Percentiles rank a stretch among this genome's conserved stretches.
phyloP scores from a whole-genome alignment of 805 yeast species.

The Lachancea kluyveri region DNA sequence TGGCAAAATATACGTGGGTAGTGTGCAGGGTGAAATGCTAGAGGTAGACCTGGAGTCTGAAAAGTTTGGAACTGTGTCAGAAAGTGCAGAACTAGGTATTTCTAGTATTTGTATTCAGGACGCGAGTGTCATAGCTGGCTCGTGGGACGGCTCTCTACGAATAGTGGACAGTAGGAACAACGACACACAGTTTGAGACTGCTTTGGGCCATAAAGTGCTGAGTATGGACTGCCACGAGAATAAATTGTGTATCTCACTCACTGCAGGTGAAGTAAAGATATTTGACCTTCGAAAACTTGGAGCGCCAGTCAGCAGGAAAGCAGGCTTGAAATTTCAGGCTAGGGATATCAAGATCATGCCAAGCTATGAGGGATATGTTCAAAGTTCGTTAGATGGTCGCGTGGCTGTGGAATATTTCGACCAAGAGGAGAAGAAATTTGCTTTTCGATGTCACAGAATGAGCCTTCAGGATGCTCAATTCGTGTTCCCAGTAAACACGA shows the following conservation, averaged over 20 bases:
- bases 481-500: slow-evolving; percentile 72
- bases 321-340: slow-evolving; percentile 63
- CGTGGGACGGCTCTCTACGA: slow-evolving; percentile 54
- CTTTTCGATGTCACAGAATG: slow-evolving; percentile 75
- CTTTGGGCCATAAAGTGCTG: slow-evolving; percentile 40
- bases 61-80: slow-evolving; percentile 17
- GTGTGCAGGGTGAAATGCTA: slow-evolving; percentile 48
- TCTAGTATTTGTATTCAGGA: slow-evolving; percentile 23
- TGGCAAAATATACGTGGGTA: slow-evolving; percentile 39
- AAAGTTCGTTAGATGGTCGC: slow-evolving; percentile 76
- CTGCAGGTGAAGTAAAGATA: slow-evolving; percentile 46
- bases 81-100: slow-evolving; percentile 38
- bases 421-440: slow-evolving; percentile 46
- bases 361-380: slow-evolving; percentile 51
- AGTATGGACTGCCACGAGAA: slow-evolving; percentile 51
- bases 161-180: slow-evolving; percentile 39
- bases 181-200: slow-evolving; percentile 29
- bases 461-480: slow-evolving; percentile 41
- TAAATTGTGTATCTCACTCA: slow-evolving; percentile 46
- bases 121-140: slow-evolving; percentile 43
- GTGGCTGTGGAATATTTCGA: slow-evolving; percentile 67
- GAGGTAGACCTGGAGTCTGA: slow-evolving; percentile 46
- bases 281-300: slow-evolving; percentile 47
- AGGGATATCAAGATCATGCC: slow-evolving; percentile 51
- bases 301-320: slow-evolving; percentile 45